phyloP scores from a whole-genome alignment of 768 basidiomycete genomes.

The Mycena amicta region DNA sequence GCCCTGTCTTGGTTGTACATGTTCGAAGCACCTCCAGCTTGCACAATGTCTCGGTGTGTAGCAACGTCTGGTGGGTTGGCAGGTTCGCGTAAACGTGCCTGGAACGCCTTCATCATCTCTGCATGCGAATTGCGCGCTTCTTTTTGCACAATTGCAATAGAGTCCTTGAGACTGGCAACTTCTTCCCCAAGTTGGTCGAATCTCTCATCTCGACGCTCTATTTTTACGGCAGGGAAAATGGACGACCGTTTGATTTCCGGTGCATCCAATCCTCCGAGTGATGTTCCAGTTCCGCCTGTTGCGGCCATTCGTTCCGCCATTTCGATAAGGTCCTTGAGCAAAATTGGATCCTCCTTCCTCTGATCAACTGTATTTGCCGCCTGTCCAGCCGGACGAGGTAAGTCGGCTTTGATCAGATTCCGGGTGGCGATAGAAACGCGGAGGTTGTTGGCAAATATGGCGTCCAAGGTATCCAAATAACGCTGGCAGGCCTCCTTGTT shows the following conservation, averaged over 20 bases:
- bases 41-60: background rate
- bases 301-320: conserved; percentile 12
- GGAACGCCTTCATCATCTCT: conserved; percentile 12
- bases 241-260: conserved; percentile 3
- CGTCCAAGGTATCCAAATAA: conserved; percentile 10
- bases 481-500: conserved; percentile 11
- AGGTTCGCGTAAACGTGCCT: background rate
- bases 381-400: background rate
- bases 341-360: conserved; percentile 11
- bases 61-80: background rate
- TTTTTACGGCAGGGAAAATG: conserved; percentile 7
- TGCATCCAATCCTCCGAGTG: background rate
- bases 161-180: background rate
- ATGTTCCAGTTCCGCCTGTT: background rate
- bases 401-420: conserved; percentile 6
- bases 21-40: too few relatives aligned
- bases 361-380: background rate
- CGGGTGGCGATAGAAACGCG: conserved; percentile 6
- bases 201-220: conserved; percentile 4
- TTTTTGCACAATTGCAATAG: background rate
- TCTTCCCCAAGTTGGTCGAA: conserved; percentile 5
- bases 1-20: too few relatives aligned
- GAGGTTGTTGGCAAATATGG: conserved; percentile 4
- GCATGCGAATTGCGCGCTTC: conserved; percentile 2
- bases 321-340: conserved; percentile 7